These are phyloP conservation scores for Ascochyta pisi DNA, from an alignment of 2,329 filamentous ascomycete species.

Conservation along the genomic window DNA sequence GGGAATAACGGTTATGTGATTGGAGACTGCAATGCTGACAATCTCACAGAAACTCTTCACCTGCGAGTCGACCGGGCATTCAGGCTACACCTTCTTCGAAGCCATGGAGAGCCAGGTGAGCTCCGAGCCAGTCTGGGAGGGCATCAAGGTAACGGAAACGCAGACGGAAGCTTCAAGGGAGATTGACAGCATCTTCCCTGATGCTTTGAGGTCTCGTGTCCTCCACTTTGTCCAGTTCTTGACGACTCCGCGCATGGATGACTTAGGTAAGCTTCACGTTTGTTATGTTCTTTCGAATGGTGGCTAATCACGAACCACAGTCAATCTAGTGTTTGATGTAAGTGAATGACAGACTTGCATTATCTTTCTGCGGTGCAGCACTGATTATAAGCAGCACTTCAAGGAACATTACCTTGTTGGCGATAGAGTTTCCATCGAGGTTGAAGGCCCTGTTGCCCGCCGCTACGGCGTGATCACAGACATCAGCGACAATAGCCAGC, in stretches of 20 bases:
- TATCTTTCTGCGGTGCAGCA: not conserved
- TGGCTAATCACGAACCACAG: conserved; percentile 31
- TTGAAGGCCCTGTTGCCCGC: conserved; percentile 30
- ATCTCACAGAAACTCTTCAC: conserved; percentile 78
- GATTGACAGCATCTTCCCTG: conserved; percentile 90
- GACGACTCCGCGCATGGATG: conserved; percentile 83
- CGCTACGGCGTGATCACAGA: conserved; percentile 40
- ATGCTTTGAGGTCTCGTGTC: conserved; percentile 88
- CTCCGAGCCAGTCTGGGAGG: conserved; percentile 38
- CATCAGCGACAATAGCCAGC: conserved; percentile 40
- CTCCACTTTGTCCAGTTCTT: conserved; percentile 90
- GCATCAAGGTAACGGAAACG: conserved; percentile 39
- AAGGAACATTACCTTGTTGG: conserved; percentile 43
- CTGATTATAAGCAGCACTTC: conserved; percentile 37
- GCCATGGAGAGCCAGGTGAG: conserved; percentile 89
- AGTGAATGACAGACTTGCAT: not conserved
- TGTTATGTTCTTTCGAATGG: conserved; percentile 29
- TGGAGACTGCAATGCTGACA: conserved; percentile 27
- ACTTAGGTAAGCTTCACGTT: conserved; percentile 61
- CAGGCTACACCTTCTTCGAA: conserved; percentile 88
- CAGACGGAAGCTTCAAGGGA: conserved; percentile 75
- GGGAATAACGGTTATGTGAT: not conserved
- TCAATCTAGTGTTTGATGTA: conserved; percentile 44
- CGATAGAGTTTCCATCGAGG: conserved; percentile 45
- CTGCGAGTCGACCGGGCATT: conserved; percentile 94